Percentiles rank a stretch among this genome's conserved stretches.
Evolutionary conservation across 352 stramenopile genomes (phyloP).

Genomic region (Halophytophthora batemanensis): DNA sequence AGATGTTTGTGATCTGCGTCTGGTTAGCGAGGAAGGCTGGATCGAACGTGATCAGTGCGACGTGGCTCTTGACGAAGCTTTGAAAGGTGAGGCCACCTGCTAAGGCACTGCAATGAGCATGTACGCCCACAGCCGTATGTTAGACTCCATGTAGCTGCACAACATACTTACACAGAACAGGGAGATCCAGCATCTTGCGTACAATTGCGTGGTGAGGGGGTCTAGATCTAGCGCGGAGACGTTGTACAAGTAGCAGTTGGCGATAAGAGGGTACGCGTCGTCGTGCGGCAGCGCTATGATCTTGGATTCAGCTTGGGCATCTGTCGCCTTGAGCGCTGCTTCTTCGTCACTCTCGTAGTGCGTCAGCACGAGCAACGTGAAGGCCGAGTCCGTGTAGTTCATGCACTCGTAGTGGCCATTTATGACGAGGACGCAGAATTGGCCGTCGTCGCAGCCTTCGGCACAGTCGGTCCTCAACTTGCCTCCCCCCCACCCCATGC

Average conservation of each 20-base stretch:
- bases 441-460: conserved; percentile 4
- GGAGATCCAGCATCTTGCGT: background rate
- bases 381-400: conserved; percentile 23
- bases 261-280: conserved; percentile 14
- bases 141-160: background rate
- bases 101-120: conserved; percentile 3
- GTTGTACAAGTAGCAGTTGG: conserved; percentile 23
- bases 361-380: conserved; percentile 17
- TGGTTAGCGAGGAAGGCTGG: conserved; percentile 23
- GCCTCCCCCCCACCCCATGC: too few species aligned
- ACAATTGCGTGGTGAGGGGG: conserved; percentile 17
- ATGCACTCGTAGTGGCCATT: conserved; percentile 17
- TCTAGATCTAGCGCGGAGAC: conserved; percentile 16
- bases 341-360: conserved; percentile 20
- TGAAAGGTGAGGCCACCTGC: conserved; percentile 12
- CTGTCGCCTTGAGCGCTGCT: conserved; percentile 7
- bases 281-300: conserved; percentile 13
- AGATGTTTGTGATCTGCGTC: conserved; percentile 23
- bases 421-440: conserved; percentile 12
- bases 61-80: conserved; percentile 21
- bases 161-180: background rate
- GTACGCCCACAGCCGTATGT: background rate
- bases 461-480: too few species aligned
- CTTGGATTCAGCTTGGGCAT: conserved; percentile 9
- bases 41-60: conserved; percentile 21